Conservation (phyloP, 768 basidiomycete species). For the Dioszegia aurantiaca region DNA sequence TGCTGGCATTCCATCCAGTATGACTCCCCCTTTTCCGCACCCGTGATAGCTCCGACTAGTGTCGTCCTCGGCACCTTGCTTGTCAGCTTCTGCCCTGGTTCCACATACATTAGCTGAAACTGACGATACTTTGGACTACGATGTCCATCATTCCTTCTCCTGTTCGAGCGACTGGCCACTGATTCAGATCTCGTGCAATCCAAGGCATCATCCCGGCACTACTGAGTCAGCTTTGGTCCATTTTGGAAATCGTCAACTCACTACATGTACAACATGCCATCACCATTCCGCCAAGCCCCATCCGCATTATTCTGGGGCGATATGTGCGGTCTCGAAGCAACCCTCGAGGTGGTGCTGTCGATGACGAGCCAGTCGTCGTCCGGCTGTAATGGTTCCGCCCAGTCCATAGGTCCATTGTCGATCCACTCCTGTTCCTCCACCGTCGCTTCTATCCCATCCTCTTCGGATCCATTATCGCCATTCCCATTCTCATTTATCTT, state of each 20-base stretch:
- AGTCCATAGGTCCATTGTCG: conserved; percentile 22
- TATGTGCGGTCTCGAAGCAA: conserved; percentile 10
- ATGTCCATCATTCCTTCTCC: conserved; percentile 50
- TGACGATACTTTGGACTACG: conserved; percentile 46
- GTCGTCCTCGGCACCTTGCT: conserved; percentile 34
- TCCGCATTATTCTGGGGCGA: conserved; percentile 8
- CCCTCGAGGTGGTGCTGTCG: conserved; percentile 19
- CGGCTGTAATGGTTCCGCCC: conserved; percentile 30
- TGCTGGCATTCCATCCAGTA: conserved; percentile 50
- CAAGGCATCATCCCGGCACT: conserved; percentile 45
- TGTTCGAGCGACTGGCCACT: conserved; percentile 48
- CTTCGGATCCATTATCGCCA: not conserved
- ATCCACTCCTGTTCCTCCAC: not conserved
- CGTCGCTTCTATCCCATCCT: not conserved
- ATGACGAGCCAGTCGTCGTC: conserved; percentile 44
- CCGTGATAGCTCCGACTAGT: conserved; percentile 41
- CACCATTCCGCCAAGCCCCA: conserved; percentile 41
- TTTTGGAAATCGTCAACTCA: conserved; percentile 18
- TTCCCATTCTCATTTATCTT: not conserved
- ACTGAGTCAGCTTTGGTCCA: not conserved
- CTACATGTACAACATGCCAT: conserved; percentile 49
- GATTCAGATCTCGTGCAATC: conserved; percentile 47
- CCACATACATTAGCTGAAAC: not conserved
- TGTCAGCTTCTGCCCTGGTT: not conserved
- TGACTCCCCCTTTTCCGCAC: conserved; percentile 44